These are phyloP conservation scores for Monilinia laxa DNA, from an alignment of 2,329 filamentous ascomycete genomes.

Conservation along the genomic window DNA sequence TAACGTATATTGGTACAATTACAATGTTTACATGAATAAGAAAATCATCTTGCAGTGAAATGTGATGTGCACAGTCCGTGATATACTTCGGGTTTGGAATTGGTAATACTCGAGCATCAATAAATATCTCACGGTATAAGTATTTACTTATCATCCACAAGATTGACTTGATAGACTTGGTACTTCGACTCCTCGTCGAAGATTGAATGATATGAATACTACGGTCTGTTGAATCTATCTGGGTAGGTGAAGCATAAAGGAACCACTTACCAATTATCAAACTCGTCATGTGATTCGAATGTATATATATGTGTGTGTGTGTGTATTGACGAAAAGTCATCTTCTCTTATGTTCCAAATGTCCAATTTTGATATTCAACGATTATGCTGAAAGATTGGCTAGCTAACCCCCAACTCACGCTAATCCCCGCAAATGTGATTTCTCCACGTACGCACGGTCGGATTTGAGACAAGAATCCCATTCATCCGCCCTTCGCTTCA, in stretches of 20 bases:
- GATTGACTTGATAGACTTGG: background rate
- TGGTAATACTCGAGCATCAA: background rate
- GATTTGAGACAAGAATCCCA: background rate
- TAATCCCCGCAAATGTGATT: slow-evolving; percentile 9
- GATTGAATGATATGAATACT: background rate
- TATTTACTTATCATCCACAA: background rate
- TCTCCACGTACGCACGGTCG: background rate
- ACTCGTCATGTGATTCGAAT: background rate
- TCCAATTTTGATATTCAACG: background rate
- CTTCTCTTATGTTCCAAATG: background rate
- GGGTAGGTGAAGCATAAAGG: background rate
- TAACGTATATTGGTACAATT: background rate
- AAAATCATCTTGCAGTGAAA: background rate
- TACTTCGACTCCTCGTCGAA: background rate
- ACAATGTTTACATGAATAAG: background rate
- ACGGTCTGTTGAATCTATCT: background rate
- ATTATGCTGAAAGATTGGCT: background rate
- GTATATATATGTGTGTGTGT: too few relatives aligned
- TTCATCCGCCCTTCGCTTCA: background rate
- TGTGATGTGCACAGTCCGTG: background rate
- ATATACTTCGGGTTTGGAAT: background rate
- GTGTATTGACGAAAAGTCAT: background rate
- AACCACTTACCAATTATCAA: too few relatives aligned
- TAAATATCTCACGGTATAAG: background rate
- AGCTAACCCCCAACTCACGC: background rate